Percentiles rank a stretch among this genome's conserved stretches.
phyloP scores from a whole-genome alignment of 371 early-diverging fungal genomes.

The Blakeslea trispora region DNA sequence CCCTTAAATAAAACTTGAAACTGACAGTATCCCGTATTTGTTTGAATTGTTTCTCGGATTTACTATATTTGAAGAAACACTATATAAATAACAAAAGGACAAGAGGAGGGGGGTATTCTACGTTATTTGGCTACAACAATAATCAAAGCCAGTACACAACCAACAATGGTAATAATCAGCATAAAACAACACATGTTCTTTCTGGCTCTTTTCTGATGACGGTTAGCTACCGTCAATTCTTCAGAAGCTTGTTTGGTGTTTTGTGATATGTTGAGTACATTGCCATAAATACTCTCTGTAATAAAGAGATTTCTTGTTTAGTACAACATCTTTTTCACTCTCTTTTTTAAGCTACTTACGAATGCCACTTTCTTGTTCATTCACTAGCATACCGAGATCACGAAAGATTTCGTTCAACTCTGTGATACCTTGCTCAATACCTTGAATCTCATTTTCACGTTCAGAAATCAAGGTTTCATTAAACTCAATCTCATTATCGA shows the following conservation, averaged over 20 bases:
- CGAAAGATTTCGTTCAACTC: constrained; percentile 96
- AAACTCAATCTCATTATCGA: constrained; percentile 90
- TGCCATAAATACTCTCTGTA: constrained; percentile 61
- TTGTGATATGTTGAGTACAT: constrained; percentile 78
- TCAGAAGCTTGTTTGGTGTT: constrained; percentile 79
- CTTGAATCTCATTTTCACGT: constrained; percentile 89
- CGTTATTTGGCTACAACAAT: constrained; percentile 49
- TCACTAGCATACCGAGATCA: constrained; percentile 94
- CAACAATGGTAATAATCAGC: constrained; percentile 69
- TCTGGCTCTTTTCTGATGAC: constrained; percentile 77
- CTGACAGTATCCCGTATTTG: neutral
- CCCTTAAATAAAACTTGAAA: neutral
- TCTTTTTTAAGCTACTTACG: constrained; percentile 64
- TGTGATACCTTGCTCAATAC: constrained; percentile 90
- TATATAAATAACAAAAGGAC: neutral
- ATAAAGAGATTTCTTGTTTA: neutral
- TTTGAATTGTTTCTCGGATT: neutral
- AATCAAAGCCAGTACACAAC: constrained; percentile 48
- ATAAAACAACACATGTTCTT: constrained; percentile 82
- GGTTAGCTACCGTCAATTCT: constrained; percentile 79
- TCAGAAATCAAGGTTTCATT: constrained; percentile 92
- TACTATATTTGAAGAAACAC: neutral
- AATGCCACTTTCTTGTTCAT: constrained; percentile 92
- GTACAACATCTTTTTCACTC: too few relatives aligned
- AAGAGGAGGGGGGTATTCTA: neutral